These are phyloP conservation scores for Cutaneotrichosporon sp. DNA, from an alignment of 1,284 basidiomycete genomes.

Conservation along the genomic window DNA sequence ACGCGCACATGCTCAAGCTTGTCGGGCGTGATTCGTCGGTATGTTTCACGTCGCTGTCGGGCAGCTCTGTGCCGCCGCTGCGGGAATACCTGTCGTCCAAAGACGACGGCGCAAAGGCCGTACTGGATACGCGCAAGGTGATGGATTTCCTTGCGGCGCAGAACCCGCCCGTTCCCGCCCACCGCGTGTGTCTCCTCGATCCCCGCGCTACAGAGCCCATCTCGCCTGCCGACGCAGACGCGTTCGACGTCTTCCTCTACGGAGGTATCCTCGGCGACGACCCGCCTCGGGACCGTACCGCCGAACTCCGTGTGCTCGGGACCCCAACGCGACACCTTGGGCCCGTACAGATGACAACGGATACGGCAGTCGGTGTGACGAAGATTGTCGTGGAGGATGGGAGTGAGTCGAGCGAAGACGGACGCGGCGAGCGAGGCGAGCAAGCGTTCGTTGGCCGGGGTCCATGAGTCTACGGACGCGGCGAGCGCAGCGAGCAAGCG, in stretches of 20 bases:
- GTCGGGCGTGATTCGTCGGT: constrained; percentile 64
- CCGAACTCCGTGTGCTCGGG: constrained; percentile 75
- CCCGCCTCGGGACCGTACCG: constrained; percentile 56
- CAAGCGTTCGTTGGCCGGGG: too few species aligned
- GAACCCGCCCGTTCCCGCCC: constrained; percentile 50
- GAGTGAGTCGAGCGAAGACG: constrained; percentile 49
- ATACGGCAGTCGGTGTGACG: constrained; percentile 90
- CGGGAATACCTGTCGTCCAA: constrained; percentile 45
- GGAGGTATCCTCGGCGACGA: constrained; percentile 55
- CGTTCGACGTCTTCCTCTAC: constrained; percentile 80
- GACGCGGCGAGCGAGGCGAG: neutral
- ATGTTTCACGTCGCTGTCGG: constrained; percentile 78
- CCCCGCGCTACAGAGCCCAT: constrained; percentile 69
- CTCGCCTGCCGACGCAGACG: constrained; percentile 65
- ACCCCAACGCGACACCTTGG: constrained; percentile 82
- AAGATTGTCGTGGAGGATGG: constrained; percentile 79
- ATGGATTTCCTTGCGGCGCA: constrained; percentile 59
- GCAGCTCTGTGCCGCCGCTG: constrained; percentile 61
- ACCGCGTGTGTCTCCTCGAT: constrained; percentile 77
- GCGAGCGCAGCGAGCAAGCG: too few species aligned
- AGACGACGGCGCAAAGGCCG: constrained; percentile 49
- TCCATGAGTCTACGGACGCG: too few species aligned
- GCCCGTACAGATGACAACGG: constrained; percentile 92
- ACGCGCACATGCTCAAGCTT: constrained; percentile 68
- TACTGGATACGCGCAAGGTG: constrained; percentile 61